Conservation (phyloP, 2,329 filamentous ascomycete species). For the Fusarium lateritium region DNA sequence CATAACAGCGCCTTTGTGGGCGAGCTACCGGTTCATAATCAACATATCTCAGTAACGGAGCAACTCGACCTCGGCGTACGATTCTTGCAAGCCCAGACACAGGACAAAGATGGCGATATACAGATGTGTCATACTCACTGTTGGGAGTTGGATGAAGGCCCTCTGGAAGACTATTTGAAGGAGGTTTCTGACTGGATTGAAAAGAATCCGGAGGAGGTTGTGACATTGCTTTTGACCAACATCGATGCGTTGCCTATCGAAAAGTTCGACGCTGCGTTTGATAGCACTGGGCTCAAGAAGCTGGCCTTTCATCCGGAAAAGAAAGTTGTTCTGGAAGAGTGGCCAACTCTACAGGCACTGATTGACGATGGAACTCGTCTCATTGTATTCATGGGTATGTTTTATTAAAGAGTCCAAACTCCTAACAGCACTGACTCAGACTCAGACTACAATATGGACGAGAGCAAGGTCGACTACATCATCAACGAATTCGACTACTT, state of each 20-base stretch:
- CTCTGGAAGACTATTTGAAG: constrained; percentile 67
- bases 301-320: constrained; percentile 69
- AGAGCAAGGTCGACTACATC: constrained; percentile 70
- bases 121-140: constrained; percentile 77
- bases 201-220: constrained; percentile 70
- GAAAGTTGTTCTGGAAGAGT: constrained; percentile 60
- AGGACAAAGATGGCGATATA: constrained; percentile 65
- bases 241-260: constrained; percentile 69
- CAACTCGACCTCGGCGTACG: constrained; percentile 75
- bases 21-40: constrained; percentile 67
- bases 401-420: neutral
- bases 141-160: constrained; percentile 70
- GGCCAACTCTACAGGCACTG: constrained; percentile 80
- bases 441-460: constrained; percentile 71
- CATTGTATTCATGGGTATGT: constrained; percentile 77
- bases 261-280: constrained; percentile 69
- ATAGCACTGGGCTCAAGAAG: constrained; percentile 67
- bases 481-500: constrained; percentile 75
- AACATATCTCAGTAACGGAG: constrained; percentile 69
- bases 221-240: constrained; percentile 76
- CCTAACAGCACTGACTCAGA: constrained; percentile 28
- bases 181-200: constrained; percentile 74
- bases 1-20: constrained; percentile 78
- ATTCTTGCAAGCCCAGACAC: constrained; percentile 76
- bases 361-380: constrained; percentile 75